A percentile compares a stretch with the other conserved stretches of the same genome.
These are phyloP conservation scores for Xerocomus nothofagi DNA, from an alignment of 1,284 basidiomycete genomes.

Conservation along the genomic window DNA sequence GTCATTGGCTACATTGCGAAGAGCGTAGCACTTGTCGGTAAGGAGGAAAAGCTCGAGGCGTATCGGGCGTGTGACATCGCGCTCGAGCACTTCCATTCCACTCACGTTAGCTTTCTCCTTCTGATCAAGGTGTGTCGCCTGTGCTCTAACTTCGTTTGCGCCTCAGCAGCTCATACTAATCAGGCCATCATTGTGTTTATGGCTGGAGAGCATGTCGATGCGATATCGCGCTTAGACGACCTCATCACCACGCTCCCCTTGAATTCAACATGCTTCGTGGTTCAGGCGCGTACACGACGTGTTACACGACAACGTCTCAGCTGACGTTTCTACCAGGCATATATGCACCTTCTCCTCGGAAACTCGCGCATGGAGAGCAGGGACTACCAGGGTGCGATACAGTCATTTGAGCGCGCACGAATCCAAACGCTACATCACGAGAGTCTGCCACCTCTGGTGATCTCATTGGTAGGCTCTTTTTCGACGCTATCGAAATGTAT, in stretches of 20 bases:
- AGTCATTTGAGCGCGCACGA: conserved; percentile 1
- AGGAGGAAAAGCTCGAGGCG: neutral
- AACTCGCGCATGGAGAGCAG: neutral
- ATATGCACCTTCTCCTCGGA: conserved; percentile 2
- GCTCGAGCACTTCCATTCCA: neutral
- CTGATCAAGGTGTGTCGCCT: neutral
- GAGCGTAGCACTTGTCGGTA: conserved; percentile 3
- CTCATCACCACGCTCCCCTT: neutral
- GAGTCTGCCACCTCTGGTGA: neutral
- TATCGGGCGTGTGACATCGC: neutral
- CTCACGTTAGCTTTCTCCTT: neutral
- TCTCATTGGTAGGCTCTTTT: neutral
- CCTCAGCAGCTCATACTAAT: neutral
- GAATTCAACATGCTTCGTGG: neutral
- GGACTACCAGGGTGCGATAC: neutral
- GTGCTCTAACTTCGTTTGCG: no score
- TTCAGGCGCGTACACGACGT: neutral
- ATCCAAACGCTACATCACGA: neutral
- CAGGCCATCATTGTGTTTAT: conserved; percentile 7
- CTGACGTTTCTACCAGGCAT: conserved; percentile 1
- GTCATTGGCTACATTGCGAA: conserved; percentile 9
- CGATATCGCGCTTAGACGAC: conserved; percentile 2
- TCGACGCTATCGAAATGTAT: neutral
- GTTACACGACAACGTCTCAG: neutral
- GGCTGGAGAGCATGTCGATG: conserved; percentile 1